Conservation (phyloP, 352 stramenopile species). For the Pythium oligandrum region DNA sequence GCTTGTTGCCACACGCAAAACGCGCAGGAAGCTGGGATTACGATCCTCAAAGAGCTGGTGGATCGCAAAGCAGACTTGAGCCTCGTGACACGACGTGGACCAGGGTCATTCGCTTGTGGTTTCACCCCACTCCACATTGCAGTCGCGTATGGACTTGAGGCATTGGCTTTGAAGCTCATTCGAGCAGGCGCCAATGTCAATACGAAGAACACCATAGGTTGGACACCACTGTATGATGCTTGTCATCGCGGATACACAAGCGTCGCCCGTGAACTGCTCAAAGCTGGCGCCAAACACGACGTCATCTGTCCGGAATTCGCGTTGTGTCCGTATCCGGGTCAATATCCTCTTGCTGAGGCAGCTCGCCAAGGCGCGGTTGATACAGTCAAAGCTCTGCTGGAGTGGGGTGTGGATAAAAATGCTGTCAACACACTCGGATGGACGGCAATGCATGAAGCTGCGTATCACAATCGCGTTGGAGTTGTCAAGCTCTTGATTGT, state of each 20-base stretch:
- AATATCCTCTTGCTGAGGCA: conserved; percentile 60
- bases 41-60: conserved; percentile 65
- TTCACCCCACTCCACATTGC: conserved; percentile 79
- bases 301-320: conserved; percentile 75
- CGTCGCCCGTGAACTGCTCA: conserved; percentile 60
- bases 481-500: conserved; percentile 77
- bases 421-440: conserved; percentile 65
- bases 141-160: conserved; percentile 71
- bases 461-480: conserved; percentile 68
- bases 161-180: conserved; percentile 70
- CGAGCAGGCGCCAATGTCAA: conserved; percentile 63
- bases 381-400: conserved; percentile 66
- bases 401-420: conserved; percentile 80
- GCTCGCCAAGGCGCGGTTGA: conserved; percentile 58
- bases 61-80: conserved; percentile 57
- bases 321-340: conserved; percentile 67
- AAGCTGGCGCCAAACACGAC: conserved; percentile 54
- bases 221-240: conserved; percentile 73
- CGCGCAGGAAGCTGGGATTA: conserved; percentile 61
- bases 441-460: conserved; percentile 76
- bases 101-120: conserved; percentile 69
- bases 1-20: conserved; percentile 70
- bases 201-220: conserved; percentile 60
- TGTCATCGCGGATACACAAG: conserved; percentile 67
- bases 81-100: conserved; percentile 53